Conservation (phyloP, 345 rosid genomes). For the Moringa oleifera region DNA sequence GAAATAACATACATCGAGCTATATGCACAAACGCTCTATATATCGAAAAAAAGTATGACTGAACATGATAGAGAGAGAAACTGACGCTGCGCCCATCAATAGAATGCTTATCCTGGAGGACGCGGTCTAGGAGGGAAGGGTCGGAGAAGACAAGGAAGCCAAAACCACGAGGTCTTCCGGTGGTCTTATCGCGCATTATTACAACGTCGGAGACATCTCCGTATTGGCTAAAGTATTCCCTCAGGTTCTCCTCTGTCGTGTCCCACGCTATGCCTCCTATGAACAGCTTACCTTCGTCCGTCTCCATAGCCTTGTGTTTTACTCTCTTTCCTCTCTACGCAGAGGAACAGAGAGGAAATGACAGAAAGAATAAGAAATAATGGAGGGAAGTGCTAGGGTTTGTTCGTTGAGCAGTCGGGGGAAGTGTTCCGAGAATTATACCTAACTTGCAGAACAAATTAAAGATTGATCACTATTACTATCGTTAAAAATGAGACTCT, state of each 20-base stretch:
- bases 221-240: conserved; percentile 54
- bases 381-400: neutral
- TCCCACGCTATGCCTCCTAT: conserved; percentile 94
- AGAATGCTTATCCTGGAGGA: conserved; percentile 62
- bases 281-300: conserved; percentile 82
- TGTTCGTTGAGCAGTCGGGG: neutral
- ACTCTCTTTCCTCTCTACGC: conserved; percentile 1
- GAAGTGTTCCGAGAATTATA: no score
- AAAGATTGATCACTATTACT: no score
- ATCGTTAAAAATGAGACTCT: no score
- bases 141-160: conserved; percentile 78
- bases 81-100: conserved; percentile 72
- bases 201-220: conserved; percentile 63
- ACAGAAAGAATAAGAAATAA: neutral
- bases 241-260: conserved; percentile 64
- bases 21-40: neutral
- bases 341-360: neutral
- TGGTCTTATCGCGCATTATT: conserved; percentile 67
- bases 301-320: conserved; percentile 34
- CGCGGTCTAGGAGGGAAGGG: conserved; percentile 53
- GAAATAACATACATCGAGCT: neutral
- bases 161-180: conserved; percentile 71
- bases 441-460: no score
- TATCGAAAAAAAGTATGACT: neutral
- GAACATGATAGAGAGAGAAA: neutral